A percentile compares a stretch with the other conserved stretches of the same genome.
phyloP scores from a whole-genome alignment of 2,329 filamentous ascomycete genomes.

The Endoconidiophora polonica region DNA sequence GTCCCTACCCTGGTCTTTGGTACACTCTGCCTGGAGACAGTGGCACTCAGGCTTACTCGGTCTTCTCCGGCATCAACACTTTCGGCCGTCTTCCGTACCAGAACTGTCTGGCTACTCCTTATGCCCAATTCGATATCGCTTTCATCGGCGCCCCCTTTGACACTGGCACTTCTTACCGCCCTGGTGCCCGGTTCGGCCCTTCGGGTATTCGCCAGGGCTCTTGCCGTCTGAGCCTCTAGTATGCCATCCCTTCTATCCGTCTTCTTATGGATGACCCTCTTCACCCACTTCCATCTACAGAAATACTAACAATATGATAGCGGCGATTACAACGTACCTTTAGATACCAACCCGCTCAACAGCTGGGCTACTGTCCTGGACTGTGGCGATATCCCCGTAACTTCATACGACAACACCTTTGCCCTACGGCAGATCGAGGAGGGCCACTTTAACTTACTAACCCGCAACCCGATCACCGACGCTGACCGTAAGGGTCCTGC shows the following conservation, averaged over 20 bases:
- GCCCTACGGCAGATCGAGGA: conserved; percentile 75
- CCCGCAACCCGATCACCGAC: conserved; percentile 52
- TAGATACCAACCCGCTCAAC: conserved; percentile 65
- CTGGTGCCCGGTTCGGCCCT: conserved; percentile 69
- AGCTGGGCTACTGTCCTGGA: conserved; percentile 67
- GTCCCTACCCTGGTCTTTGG: conserved; percentile 62
- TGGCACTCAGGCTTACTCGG: conserved; percentile 66
- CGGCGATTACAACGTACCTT: conserved; percentile 72
- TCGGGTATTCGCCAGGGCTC: conserved; percentile 77
- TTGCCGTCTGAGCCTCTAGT: conserved; percentile 74
- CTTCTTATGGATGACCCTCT: no score
- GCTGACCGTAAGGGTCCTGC: conserved; percentile 50
- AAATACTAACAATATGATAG: conserved; percentile 24
- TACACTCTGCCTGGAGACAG: conserved; percentile 78
- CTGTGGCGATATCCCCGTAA: conserved; percentile 73
- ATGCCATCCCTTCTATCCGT: conserved; percentile 20
- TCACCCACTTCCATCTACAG: not conserved
- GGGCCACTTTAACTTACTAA: conserved; percentile 61
- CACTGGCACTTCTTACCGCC: conserved; percentile 70
- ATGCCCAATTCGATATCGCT: conserved; percentile 66
- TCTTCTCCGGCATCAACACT: conserved; percentile 77
- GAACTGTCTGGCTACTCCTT: conserved; percentile 54
- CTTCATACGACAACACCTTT: conserved; percentile 72
- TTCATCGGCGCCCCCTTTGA: conserved; percentile 77
- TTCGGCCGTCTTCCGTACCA: conserved; percentile 66